Percentiles rank a stretch among this genome's conserved stretches.
phyloP scores from a whole-genome alignment of 768 basidiomycete genomes.

The Tulasnella sp. region DNA sequence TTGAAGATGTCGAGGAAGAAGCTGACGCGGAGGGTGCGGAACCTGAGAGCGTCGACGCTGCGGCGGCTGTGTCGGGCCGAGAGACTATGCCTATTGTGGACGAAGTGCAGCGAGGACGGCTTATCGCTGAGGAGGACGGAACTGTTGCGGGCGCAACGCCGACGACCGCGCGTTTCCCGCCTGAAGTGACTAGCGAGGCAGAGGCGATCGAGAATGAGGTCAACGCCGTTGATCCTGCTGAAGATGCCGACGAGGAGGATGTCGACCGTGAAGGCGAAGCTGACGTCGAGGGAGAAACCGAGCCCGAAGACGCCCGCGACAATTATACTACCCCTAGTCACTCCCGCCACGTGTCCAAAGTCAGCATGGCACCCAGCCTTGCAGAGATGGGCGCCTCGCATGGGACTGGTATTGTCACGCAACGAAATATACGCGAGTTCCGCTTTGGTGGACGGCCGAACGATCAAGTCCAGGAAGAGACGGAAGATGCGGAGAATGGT shows the following conservation, averaged over 20 bases:
- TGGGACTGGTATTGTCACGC: constrained; percentile 1
- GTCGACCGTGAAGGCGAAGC: constrained; percentile 1
- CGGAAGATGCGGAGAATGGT: not conserved
- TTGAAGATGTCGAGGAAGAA: constrained; percentile 51
- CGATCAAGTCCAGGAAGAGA: not conserved
- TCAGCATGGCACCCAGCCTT: constrained; percentile 10
- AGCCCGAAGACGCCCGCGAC: constrained; percentile 19
- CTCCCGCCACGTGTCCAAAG: constrained; percentile 15
- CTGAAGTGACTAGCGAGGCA: not conserved
- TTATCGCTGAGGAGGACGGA: not conserved
- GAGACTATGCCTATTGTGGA: not conserved
- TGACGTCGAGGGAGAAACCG: constrained; percentile 14
- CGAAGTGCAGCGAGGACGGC: not conserved
- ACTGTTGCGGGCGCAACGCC: not conserved
- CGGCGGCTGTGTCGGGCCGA: constrained; percentile 38
- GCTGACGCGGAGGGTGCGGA: constrained; percentile 24
- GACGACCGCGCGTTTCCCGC: not conserved
- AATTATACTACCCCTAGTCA: constrained; percentile 17
- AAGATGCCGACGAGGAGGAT: constrained; percentile 23
- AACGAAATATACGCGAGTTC: constrained; percentile 1
- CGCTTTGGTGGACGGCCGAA: not conserved
- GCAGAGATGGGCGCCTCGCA: constrained; percentile 1
- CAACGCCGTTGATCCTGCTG: constrained; percentile 19
- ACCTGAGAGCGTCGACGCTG: constrained; percentile 31
- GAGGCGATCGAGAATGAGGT: constrained; percentile 1